These are phyloP conservation scores for Debaryomyces singareniensis DNA, from an alignment of 1,139 yeast genomes.

Conservation along the genomic window DNA sequence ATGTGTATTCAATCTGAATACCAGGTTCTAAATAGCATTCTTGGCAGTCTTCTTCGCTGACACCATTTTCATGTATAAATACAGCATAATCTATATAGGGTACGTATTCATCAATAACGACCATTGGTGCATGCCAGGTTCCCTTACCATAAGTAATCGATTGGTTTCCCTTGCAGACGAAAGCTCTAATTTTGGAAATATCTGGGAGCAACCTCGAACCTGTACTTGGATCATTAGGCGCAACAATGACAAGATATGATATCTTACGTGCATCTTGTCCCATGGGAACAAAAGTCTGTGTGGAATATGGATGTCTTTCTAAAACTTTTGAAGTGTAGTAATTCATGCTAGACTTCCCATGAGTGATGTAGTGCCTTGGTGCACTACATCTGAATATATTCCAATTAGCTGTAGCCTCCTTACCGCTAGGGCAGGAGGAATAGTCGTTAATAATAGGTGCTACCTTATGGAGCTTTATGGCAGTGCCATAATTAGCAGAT, in stretches of 20 bases:
- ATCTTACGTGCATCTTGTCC: constrained; percentile 48
- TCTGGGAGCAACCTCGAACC: constrained; percentile 50
- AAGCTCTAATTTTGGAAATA: constrained; percentile 53
- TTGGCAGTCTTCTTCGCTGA: constrained; percentile 73
- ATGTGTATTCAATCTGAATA: constrained; percentile 28
- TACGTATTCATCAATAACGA: constrained; percentile 51
- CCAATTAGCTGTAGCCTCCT: constrained; percentile 57
- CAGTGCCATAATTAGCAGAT: constrained; percentile 91
- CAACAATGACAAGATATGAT: constrained; percentile 79
- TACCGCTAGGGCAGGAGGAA: constrained; percentile 38
- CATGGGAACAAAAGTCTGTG: constrained; percentile 88
- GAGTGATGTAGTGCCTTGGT: constrained; percentile 51
- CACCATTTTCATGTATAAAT: constrained; percentile 75
- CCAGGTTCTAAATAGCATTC: constrained; percentile 72
- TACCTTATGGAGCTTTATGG: constrained; percentile 67
- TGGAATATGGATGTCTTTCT: constrained; percentile 86
- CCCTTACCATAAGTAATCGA: constrained; percentile 83
- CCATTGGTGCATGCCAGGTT: constrained; percentile 86
- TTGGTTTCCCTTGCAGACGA: constrained; percentile 73
- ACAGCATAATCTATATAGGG: constrained; percentile 74
- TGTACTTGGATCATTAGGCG: constrained; percentile 41
- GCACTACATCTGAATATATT: constrained; percentile 80
- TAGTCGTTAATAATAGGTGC: constrained; percentile 59
- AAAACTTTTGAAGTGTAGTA: constrained; percentile 60
- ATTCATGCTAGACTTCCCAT: constrained; percentile 12